A percentile compares a stretch with the other conserved stretches of the same genome.
Evolutionary conservation across 2,329 filamentous ascomycete genomes (phyloP).

Genomic region (Colletotrichum truncatum): DNA sequence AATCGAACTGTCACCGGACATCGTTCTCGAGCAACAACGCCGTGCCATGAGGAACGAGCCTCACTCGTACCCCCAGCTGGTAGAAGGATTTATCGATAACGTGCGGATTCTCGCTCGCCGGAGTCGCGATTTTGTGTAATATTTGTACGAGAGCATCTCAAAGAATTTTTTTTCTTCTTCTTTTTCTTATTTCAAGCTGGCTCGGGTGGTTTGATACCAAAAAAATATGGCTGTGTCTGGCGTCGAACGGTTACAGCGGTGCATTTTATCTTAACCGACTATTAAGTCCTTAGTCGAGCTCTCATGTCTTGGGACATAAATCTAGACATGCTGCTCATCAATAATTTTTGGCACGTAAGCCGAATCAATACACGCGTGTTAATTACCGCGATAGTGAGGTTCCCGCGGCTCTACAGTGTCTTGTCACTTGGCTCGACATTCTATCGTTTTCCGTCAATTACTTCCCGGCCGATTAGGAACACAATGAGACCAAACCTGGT

Average conservation of each 20-base stretch:
- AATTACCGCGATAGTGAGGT: background rate
- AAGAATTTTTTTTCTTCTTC: background rate
- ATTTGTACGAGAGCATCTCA: background rate
- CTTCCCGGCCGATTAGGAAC: too few species aligned
- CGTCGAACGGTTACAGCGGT: conserved; percentile 16
- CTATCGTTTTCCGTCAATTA: too few species aligned
- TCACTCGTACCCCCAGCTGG: conserved; percentile 72
- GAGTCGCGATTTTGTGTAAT: conserved; percentile 42
- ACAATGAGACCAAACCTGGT: too few species aligned
- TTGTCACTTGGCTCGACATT: too few species aligned
- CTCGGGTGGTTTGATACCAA: conserved; percentile 29
- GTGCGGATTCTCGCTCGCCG: conserved; percentile 66
- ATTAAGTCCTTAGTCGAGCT: background rate
- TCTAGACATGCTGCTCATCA: background rate
- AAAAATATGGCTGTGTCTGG: conserved; percentile 14
- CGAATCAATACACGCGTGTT: conserved; percentile 1
- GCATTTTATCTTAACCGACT: conserved; percentile 2
- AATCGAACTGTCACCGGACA: conserved; percentile 73
- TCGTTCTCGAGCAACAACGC: conserved; percentile 73
- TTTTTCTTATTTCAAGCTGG: conserved; percentile 1
- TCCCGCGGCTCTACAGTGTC: too few species aligned
- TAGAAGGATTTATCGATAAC: conserved; percentile 81
- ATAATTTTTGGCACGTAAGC: conserved; percentile 3
- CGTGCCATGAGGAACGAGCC: conserved; percentile 59
- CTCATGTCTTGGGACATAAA: background rate